A percentile compares a stretch with the other conserved stretches of the same genome.
Evolutionary conservation across 2,329 filamentous ascomycete genomes (phyloP).

Genomic region (Alternaria panax): DNA sequence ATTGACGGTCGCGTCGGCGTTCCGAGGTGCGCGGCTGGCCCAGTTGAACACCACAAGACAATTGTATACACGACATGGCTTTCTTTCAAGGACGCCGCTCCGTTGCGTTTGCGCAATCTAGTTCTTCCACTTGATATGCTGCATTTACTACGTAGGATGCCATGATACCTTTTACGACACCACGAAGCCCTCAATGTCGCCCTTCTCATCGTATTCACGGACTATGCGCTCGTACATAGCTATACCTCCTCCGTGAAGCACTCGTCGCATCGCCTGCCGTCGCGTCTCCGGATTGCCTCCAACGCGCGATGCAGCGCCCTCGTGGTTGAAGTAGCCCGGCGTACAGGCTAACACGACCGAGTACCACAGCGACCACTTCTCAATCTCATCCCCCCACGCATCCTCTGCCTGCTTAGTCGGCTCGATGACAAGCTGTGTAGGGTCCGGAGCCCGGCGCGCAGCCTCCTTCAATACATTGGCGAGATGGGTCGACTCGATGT

Average conservation of each 20-base stretch:
- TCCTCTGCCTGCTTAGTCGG: slow-evolving; percentile 16
- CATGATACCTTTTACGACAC: slow-evolving; percentile 1
- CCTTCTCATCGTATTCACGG: slow-evolving; percentile 14
- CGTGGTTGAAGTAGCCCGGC: slow-evolving; percentile 20
- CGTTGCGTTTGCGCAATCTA: too few relatives aligned
- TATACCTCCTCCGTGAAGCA: slow-evolving; percentile 8
- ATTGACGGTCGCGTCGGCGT: too few relatives aligned
- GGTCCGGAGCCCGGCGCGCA: neutral
- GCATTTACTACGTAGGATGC: neutral
- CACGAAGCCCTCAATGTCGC: slow-evolving; percentile 13
- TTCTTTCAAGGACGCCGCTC: too few relatives aligned
- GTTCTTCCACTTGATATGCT: neutral
- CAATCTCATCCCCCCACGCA: slow-evolving; percentile 6
- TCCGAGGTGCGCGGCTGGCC: too few relatives aligned
- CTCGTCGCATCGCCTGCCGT: slow-evolving; percentile 5
- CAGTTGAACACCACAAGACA: too few relatives aligned
- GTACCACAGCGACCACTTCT: slow-evolving; percentile 13
- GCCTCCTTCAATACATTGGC: slow-evolving; percentile 7
- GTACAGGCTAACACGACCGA: slow-evolving; percentile 16
- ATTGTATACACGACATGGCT: too few relatives aligned
- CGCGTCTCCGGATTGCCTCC: neutral
- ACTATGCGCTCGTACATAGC: slow-evolving; percentile 13
- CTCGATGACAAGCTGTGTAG: slow-evolving; percentile 7
- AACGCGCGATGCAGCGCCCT: slow-evolving; percentile 5
- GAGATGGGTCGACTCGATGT: slow-evolving; percentile 3